Percentiles rank a stretch among this genome's conserved stretches.
These are phyloP conservation scores for Myrmaecium sp. DNA, from an alignment of 2,329 filamentous ascomycete genomes.

Conservation along the genomic window DNA sequence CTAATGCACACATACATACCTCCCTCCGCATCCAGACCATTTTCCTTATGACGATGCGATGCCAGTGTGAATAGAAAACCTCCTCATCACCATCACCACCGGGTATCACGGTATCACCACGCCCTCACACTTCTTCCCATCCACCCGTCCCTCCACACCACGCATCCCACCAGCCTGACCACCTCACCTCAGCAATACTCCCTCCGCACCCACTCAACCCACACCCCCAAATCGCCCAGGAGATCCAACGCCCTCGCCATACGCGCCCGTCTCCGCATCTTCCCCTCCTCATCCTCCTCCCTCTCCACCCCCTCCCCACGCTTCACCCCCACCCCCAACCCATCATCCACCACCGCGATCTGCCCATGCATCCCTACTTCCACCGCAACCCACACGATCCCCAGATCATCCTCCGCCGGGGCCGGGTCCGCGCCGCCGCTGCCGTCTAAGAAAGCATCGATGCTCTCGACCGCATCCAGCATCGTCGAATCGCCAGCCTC, in stretches of 20 bases:
- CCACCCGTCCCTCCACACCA: too few species aligned
- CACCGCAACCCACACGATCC: slow-evolving; percentile 7
- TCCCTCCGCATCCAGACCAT: too few species aligned
- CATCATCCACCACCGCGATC: slow-evolving; percentile 6
- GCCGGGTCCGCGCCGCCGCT: slow-evolving; percentile 27
- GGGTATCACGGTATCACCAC: too few species aligned
- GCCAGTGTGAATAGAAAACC: too few species aligned
- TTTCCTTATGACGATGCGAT: too few species aligned
- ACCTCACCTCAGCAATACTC: too few species aligned
- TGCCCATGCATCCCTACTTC: slow-evolving; percentile 4
- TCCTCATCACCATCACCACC: too few species aligned
- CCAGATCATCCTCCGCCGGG: slow-evolving; percentile 7
- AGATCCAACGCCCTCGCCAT: slow-evolving; percentile 29
- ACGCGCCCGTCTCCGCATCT: slow-evolving; percentile 11
- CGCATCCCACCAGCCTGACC: too few species aligned
- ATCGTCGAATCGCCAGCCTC: too few species aligned
- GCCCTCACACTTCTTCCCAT: too few species aligned
- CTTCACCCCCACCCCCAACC: slow-evolving; percentile 3
- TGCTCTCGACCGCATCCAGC: too few species aligned
- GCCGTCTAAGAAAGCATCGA: slow-evolving; percentile 19
- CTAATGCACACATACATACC: too few species aligned
- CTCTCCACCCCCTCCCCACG: slow-evolving; percentile 10
- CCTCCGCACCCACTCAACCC: slow-evolving; percentile 31
- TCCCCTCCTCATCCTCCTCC: slow-evolving; percentile 7
- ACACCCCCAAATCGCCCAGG: slow-evolving; percentile 32